A percentile compares a stretch with the other conserved stretches of the same genome.
phyloP scores from a whole-genome alignment of 495 filamentous ascomycete species.

The Clavariopsis aquatica region DNA sequence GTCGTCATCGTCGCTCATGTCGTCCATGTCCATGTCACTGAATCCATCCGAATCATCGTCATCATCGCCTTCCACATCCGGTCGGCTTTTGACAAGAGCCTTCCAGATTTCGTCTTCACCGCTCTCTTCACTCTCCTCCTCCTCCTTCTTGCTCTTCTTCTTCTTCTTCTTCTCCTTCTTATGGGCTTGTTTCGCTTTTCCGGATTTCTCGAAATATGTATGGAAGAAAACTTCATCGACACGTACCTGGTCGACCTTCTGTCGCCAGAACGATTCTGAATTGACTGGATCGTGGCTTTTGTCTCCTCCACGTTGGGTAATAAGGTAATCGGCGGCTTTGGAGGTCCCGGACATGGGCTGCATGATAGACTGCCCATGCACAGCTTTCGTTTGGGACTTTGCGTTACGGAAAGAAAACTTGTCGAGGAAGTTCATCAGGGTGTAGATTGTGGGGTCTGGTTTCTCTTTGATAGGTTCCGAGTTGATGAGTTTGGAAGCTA shows the following conservation, averaged over 20 bases:
- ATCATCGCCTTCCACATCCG: slow-evolving; percentile 67
- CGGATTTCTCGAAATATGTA: slow-evolving; percentile 82
- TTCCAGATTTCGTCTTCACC: slow-evolving; percentile 84
- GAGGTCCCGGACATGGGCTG: slow-evolving; percentile 76
- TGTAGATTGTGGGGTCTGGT: slow-evolving; percentile 83
- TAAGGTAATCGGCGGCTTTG: slow-evolving; percentile 63
- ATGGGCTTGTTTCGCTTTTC: slow-evolving; percentile 57
- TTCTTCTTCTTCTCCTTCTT: slow-evolving; percentile 55
- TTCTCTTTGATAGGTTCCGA: slow-evolving; percentile 73
- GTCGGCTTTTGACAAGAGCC: slow-evolving; percentile 76
- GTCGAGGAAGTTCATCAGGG: slow-evolving; percentile 91
- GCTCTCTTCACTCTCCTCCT: slow-evolving; percentile 43
- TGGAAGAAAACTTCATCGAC: slow-evolving; percentile 98
- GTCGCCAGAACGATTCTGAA: slow-evolving; percentile 86
- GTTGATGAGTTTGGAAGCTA: slow-evolving; percentile 67
- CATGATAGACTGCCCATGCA: slow-evolving; percentile 87
- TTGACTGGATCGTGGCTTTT: slow-evolving; percentile 65
- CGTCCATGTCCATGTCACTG: slow-evolving; percentile 59
- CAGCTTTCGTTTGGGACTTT: slow-evolving; percentile 61
- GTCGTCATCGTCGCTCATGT: slow-evolving; percentile 52
- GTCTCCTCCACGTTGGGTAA: slow-evolving; percentile 57
- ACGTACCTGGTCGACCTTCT: slow-evolving; percentile 79
- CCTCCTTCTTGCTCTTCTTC: slow-evolving; percentile 58
- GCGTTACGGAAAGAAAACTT: slow-evolving; percentile 94
- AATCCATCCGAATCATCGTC: slow-evolving; percentile 31